Evolutionary conservation across 805 yeast species (phyloP).

Genomic region (Kockiozyma suomiensis): DNA sequence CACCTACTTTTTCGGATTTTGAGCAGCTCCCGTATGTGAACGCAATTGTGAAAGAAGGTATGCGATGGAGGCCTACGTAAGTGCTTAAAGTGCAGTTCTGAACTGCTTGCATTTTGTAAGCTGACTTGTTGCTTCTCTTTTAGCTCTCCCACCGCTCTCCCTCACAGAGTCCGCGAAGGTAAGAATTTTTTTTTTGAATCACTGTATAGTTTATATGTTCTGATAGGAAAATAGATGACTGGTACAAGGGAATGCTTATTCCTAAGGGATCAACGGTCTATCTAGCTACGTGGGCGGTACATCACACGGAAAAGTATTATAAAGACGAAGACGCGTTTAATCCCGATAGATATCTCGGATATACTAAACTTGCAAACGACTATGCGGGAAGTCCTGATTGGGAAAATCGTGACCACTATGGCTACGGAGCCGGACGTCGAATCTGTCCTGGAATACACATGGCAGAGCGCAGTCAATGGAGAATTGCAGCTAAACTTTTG

Average conservation of each 20-base stretch:
- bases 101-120: not conserved
- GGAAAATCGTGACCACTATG: not conserved
- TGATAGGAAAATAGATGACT: slow-evolving; percentile 3
- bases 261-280: not conserved
- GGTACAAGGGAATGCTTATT: not conserved
- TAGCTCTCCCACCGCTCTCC: not conserved
- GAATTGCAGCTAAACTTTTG: not conserved
- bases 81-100: no score
- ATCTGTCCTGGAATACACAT: not conserved
- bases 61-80: slow-evolving; percentile 4
- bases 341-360: not conserved
- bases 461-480: not conserved
- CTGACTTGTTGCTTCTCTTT: no score
- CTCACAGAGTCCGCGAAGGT: not conserved
- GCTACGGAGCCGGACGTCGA: not conserved
- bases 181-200: not conserved
- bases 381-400: not conserved
- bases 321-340: not conserved
- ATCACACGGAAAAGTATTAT: not conserved
- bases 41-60: slow-evolving; percentile 1
- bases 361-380: not conserved
- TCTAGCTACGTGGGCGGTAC: not conserved
- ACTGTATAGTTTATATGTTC: not conserved
- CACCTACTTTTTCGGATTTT: not conserved
- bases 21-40: not conserved